These are phyloP conservation scores for Gentiana straminea DNA, from an alignment of 257 asterid genomes.

Conservation along the genomic window DNA sequence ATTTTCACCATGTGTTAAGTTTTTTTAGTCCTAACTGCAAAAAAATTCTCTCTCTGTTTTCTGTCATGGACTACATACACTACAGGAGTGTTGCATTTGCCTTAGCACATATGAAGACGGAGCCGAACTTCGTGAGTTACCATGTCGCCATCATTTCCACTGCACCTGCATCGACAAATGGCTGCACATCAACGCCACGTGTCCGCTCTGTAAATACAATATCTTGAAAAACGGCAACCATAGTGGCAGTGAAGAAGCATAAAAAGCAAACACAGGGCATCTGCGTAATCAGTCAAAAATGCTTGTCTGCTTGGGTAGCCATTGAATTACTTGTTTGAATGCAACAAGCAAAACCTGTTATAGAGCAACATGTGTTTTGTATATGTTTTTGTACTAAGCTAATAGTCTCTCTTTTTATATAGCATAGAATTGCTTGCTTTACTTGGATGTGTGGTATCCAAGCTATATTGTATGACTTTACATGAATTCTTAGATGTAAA, in stretches of 20 bases:
- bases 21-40: neutral
- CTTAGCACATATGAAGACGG: conserved; percentile 77
- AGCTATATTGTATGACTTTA: too few species aligned
- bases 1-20: neutral
- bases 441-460: too few species aligned
- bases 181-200: conserved; percentile 83
- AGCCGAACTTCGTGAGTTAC: conserved; percentile 80
- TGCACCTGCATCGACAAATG: conserved; percentile 83
- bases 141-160: conserved; percentile 93
- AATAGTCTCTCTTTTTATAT: too few species aligned
- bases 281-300: neutral
- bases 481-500: too few species aligned
- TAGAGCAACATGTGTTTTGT: too few species aligned
- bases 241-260: conserved; percentile 65
- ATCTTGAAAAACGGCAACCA: conserved; percentile 59
- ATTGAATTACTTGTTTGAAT: conserved; percentile 10
- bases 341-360: too few species aligned
- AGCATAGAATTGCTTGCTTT: too few species aligned
- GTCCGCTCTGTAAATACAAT: conserved; percentile 88
- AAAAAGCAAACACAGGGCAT: conserved; percentile 1
- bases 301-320: conserved; percentile 11
- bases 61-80: conserved; percentile 11
- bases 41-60: too few species aligned
- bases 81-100: conserved; percentile 93
- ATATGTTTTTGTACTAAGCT: too few species aligned